Evolutionary conservation across 192 early-diverging fungal species (phyloP).

Genomic region (Coemansia sp.): DNA sequence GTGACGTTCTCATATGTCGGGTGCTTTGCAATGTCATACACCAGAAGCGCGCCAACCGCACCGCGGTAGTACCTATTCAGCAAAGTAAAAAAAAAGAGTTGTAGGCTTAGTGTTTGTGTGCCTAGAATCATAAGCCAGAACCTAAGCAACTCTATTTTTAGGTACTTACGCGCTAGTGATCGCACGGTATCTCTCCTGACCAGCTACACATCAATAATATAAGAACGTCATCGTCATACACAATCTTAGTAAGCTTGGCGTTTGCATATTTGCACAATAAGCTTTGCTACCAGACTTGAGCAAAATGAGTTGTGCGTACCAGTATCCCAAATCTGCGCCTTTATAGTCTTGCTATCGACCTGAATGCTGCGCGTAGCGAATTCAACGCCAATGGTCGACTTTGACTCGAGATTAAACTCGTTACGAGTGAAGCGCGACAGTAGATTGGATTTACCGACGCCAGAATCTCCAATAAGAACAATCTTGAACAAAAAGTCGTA

Average conservation of each 20-base stretch:
- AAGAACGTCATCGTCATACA: neutral
- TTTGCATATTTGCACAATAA: neutral
- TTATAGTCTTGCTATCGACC: conserved; percentile 97
- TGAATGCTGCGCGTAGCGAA: conserved; percentile 96
- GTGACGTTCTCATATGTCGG: conserved; percentile 93
- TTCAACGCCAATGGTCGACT: conserved; percentile 99
- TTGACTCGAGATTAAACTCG: conserved; percentile 98
- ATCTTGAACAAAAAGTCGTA: conserved; percentile 92
- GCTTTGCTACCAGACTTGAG: neutral
- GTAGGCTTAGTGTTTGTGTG: conserved; percentile 14
- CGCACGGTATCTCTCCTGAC: conserved; percentile 84
- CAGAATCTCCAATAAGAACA: conserved; percentile 93
- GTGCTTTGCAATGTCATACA: conserved; percentile 98
- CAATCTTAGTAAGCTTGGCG: neutral
- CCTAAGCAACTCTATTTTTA: neutral
- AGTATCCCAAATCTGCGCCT: conserved; percentile 99
- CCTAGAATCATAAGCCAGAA: neutral
- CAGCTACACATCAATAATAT: conserved; percentile 58
- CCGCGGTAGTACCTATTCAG: conserved; percentile 87
- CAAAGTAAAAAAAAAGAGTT: conserved; percentile 60
- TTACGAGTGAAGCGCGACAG: conserved; percentile 96
- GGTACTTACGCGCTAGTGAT: conserved; percentile 82
- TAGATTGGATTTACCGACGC: conserved; percentile 98
- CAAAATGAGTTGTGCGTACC: conserved; percentile 59
- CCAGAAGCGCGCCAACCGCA: conserved; percentile 94